Evolutionary conservation across 257 asterid species (phyloP).

Genomic region (Salvia miltiorrhiza): DNA sequence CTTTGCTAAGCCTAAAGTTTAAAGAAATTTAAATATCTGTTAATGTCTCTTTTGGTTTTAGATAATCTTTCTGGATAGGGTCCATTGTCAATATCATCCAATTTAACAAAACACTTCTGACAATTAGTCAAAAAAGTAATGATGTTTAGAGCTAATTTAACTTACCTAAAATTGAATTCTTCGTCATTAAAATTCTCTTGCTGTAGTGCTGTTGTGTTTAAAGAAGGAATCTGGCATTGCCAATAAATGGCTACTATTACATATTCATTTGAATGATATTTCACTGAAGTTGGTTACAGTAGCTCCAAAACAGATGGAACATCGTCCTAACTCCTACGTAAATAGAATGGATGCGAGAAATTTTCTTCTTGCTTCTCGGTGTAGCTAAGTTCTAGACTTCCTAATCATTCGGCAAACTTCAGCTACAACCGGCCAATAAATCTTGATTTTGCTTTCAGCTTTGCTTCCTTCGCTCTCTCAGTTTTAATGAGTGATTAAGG

Average conservation of each 20-base stretch:
- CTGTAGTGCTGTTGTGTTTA: background rate
- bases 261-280: background rate
- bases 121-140: background rate
- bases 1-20: conserved; percentile 16
- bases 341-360: background rate
- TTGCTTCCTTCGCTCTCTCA: too few species aligned
- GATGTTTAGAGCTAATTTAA: background rate
- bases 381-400: too few species aligned
- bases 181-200: background rate
- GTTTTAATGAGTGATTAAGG: too few species aligned
- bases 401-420: too few species aligned
- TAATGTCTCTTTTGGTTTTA: background rate
- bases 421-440: too few species aligned
- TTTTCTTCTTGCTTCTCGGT: background rate
- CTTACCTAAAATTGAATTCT: background rate
- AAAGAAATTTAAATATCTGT: background rate
- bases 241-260: background rate
- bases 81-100: background rate
- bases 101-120: background rate
- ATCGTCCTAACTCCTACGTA: background rate
- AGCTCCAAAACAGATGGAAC: background rate
- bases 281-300: background rate
- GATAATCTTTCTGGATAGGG: background rate
- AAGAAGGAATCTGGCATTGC: background rate
- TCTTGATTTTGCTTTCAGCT: too few species aligned